A percentile compares a stretch with the other conserved stretches of the same genome.
Evolutionary conservation across 768 basidiomycete genomes (phyloP).

Genomic region (Naganishia antarctica): DNA sequence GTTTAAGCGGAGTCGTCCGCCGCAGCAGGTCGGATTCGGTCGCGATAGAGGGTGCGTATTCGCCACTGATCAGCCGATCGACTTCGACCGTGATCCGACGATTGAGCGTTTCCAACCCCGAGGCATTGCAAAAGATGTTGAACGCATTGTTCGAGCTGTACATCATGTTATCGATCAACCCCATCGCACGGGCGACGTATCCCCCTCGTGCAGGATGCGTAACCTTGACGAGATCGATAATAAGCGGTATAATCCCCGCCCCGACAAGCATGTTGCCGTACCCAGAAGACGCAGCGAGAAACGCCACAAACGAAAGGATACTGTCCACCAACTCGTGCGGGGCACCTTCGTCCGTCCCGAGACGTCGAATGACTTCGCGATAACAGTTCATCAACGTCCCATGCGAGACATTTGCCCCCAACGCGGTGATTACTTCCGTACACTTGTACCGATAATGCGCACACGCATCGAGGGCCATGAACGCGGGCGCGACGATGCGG

Average conservation of each 20-base stretch:
- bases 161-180: constrained; percentile 83
- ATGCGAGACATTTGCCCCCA: constrained; percentile 94
- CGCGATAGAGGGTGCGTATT: background rate
- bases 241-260: constrained; percentile 80
- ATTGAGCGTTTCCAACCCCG: constrained; percentile 79
- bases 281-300: constrained; percentile 73
- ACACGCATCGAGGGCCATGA: constrained; percentile 84
- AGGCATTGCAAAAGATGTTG: constrained; percentile 73
- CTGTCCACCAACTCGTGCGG: constrained; percentile 59
- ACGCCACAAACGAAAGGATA: constrained; percentile 76
- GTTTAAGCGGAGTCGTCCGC: constrained; percentile 77
- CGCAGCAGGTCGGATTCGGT: constrained; percentile 68
- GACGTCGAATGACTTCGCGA: constrained; percentile 71
- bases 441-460: constrained; percentile 76
- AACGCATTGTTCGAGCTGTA: constrained; percentile 86
- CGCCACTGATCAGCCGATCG: constrained; percentile 18
- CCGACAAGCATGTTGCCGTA: constrained; percentile 92
- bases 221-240: constrained; percentile 85
- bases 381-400: constrained; percentile 86
- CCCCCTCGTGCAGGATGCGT: constrained; percentile 63
- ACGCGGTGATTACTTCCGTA: constrained; percentile 78
- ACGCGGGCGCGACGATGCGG: constrained; percentile 72
- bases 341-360: constrained; percentile 48
- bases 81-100: constrained; percentile 68
- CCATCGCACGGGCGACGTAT: constrained; percentile 81